Evolutionary conservation across 2,329 filamentous ascomycete genomes (phyloP).

Genomic region (Aspergillus sp.): DNA sequence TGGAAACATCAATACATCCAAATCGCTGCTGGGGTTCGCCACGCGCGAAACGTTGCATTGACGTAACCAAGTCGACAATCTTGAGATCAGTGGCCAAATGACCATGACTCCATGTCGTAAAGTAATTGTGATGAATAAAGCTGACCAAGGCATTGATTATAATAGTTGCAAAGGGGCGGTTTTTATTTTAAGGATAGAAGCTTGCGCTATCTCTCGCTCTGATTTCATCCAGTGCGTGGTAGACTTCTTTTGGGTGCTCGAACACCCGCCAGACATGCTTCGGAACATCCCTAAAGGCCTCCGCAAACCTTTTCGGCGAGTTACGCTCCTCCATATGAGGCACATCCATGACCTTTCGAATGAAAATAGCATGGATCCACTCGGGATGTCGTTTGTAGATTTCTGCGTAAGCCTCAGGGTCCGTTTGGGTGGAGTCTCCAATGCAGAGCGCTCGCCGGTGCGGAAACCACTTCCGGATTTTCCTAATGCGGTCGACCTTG

Average conservation of each 20-base stretch:
- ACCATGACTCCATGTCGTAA: neutral
- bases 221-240: slow-evolving; percentile 32
- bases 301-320: slow-evolving; percentile 72
- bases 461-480: slow-evolving; percentile 77
- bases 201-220: slow-evolving; percentile 14
- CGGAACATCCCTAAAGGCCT: slow-evolving; percentile 76
- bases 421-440: slow-evolving; percentile 87
- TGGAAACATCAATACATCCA: neutral
- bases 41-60: slow-evolving; percentile 10
- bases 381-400: slow-evolving; percentile 66
- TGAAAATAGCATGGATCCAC: slow-evolving; percentile 82
- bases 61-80: slow-evolving; percentile 13
- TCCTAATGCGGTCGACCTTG: slow-evolving; percentile 76
- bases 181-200: neutral
- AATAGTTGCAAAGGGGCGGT: neutral
- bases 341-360: slow-evolving; percentile 78
- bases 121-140: neutral
- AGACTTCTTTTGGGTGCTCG: slow-evolving; percentile 68
- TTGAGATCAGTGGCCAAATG: slow-evolving; percentile 19
- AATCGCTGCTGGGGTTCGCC: neutral
- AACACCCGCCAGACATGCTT: slow-evolving; percentile 77
- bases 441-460: slow-evolving; percentile 76
- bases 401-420: slow-evolving; percentile 86
- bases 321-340: slow-evolving; percentile 74
- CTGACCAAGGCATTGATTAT: neutral